These are phyloP conservation scores for Cyclostephanos invisitatus DNA, from an alignment of 108 stramenopile species.

Conservation along the genomic window DNA sequence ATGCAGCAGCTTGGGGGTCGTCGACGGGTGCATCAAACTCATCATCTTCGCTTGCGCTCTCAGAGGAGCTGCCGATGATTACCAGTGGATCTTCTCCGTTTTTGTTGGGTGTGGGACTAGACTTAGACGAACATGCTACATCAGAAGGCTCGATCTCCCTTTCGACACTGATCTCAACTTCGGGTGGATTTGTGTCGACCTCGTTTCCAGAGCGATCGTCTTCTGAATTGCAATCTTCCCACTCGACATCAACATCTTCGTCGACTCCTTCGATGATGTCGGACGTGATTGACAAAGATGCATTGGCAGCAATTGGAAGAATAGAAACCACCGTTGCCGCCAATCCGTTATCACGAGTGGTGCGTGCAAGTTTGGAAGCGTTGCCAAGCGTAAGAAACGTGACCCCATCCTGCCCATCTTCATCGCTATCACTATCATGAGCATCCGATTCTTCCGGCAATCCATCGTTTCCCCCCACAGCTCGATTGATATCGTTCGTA, in stretches of 20 bases:
- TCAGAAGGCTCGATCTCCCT: not conserved
- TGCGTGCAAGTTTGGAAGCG: not conserved
- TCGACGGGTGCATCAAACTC: slow-evolving; percentile 16
- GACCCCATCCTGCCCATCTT: slow-evolving; percentile 6
- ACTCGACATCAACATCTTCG: slow-evolving; percentile 26
- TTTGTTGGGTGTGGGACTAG: not conserved
- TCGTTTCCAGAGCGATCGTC: slow-evolving; percentile 4
- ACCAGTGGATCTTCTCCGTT: not conserved
- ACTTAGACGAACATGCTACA: no score
- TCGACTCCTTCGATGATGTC: slow-evolving; percentile 12
- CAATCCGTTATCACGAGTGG: not conserved
- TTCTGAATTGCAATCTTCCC: slow-evolving; percentile 40
- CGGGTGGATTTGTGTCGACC: not conserved
- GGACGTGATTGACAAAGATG: not conserved
- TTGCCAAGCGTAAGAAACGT: slow-evolving; percentile 29
- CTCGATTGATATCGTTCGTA: slow-evolving; percentile 10
- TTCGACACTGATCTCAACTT: not conserved
- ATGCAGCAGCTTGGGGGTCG: slow-evolving; percentile 59
- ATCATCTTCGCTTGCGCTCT: slow-evolving; percentile 13
- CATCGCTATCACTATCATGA: slow-evolving; percentile 45
- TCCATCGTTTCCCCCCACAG: slow-evolving; percentile 42
- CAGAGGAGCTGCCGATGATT: slow-evolving; percentile 6
- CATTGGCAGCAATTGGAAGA: not conserved
- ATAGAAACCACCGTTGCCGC: not conserved
- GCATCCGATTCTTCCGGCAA: slow-evolving; percentile 40